Base-by-base conservation (phyloP, 768 basidiomycete genomes). In the Hortiboletus campestris region DNA sequence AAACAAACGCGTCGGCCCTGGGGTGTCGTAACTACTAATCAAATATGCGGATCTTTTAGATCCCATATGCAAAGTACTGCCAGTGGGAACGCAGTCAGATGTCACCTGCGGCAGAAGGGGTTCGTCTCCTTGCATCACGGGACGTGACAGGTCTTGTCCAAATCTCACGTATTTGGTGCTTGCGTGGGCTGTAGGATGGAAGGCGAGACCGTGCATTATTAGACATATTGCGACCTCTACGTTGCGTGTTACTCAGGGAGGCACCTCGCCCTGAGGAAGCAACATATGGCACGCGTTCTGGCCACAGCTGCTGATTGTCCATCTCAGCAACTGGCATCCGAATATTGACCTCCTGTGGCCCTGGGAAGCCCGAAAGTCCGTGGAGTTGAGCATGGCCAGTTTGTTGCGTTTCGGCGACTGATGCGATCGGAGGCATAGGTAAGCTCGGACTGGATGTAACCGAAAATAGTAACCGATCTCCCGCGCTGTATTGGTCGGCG, bases 91-190 rank as follows among this genome's bases (percentile, higher is more conserved):
- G 41, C 14, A 35, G 46, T 66, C 56, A 71, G 38, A 71, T 71
- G 44, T 57, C 69, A 36, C 72, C 70, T 28, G 72, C 67, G 39
- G 66, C 72, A 31, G 70, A 73, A 22, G 69, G 61, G 1, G 69
- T 73, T 47, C 71, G 69, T 43, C 57, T 65, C 50, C 69, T 69
- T 25, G 60, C 46, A 48, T 69, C 68, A 61, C 59, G 56, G 42
- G 67, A 53, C n/a, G 60, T 49, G 25, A 55, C 51, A 3, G 69
- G 66, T 48, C 62, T 58, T 5, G 57, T 64, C 63, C 59, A 53
- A 51, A 69, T 55, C 40, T 69, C 63, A 32, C 59, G 57, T 31
- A 61, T 46, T 25, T 58, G 60, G 32, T 40, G 54, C 42, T 59
- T 63, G 36, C 53, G 56, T 29, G 65, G 69, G 44, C 63, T 65